Percentiles rank a stretch among this genome's conserved stretches.
phyloP scores from a whole-genome alignment of 352 stramenopile species.

The Globisporangium camurandrum region DNA sequence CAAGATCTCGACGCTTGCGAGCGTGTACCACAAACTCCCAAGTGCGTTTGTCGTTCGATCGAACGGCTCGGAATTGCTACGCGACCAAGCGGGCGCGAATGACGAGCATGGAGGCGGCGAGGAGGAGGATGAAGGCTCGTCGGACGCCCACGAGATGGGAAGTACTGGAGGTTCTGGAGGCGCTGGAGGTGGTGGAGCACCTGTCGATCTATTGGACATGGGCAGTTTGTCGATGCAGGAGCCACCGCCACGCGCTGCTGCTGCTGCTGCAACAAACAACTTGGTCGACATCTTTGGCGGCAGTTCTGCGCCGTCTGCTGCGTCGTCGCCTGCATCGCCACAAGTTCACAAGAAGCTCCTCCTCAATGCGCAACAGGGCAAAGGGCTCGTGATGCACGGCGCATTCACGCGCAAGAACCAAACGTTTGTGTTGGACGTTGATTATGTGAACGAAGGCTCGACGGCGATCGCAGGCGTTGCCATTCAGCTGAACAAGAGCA shows the following conservation, averaged over 20 bases:
- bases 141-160: constrained; percentile 45
- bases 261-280: constrained; percentile 15
- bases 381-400: constrained; percentile 87
- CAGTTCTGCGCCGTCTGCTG: constrained; percentile 23
- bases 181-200: constrained; percentile 16
- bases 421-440: constrained; percentile 66
- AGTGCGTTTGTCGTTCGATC: constrained; percentile 81
- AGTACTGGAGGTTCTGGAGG: constrained; percentile 15
- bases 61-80: constrained; percentile 67
- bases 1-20: constrained; percentile 97
- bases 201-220: constrained; percentile 81
- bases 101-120: constrained; percentile 30
- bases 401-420: constrained; percentile 50
- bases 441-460: constrained; percentile 86
- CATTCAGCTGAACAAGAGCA: constrained; percentile 98
- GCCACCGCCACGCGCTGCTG: constrained; percentile 26
- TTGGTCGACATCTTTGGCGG: constrained; percentile 85
- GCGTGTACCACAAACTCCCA: constrained; percentile 97
- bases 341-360: constrained; percentile 59
- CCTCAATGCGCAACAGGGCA: constrained; percentile 73
- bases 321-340: constrained; percentile 25
- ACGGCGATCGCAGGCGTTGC: constrained; percentile 86
- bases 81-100: constrained; percentile 60
- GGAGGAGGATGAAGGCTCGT: constrained; percentile 53
- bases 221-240: constrained; percentile 73